Evolutionary conservation across 768 basidiomycete species (phyloP).

Genomic region (Leccinum longicurvipes): DNA sequence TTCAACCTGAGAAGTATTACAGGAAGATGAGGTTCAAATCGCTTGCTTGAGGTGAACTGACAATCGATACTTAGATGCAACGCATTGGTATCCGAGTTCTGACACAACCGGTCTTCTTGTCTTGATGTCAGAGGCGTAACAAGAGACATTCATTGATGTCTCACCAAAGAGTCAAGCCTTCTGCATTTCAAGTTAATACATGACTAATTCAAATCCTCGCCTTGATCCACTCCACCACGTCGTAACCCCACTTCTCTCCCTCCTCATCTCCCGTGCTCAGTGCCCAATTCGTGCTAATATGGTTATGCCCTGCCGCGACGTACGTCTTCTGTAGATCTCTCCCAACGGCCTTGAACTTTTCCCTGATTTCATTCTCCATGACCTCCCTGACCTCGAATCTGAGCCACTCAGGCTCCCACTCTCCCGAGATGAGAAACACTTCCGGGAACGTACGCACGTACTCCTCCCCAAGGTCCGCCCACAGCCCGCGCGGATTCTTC

Average conservation of each 20-base stretch:
- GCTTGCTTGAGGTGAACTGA: too few species aligned
- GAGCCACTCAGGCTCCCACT: conserved; percentile 52
- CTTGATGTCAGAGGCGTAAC: neutral
- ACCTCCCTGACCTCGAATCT: conserved; percentile 30
- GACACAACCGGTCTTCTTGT: neutral
- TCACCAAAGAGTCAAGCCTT: neutral
- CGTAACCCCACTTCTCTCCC: conserved; percentile 61
- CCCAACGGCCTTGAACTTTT: conserved; percentile 29
- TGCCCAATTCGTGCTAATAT: conserved; percentile 52
- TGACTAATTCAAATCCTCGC: conserved; percentile 7
- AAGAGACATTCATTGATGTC: neutral
- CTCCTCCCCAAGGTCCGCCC: conserved; percentile 34
- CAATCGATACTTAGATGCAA: neutral
- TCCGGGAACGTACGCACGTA: conserved; percentile 42
- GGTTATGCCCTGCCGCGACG: conserved; percentile 55
- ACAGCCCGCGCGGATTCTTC: conserved; percentile 41
- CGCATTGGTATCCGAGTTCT: too few species aligned
- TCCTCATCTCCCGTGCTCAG: conserved; percentile 51
- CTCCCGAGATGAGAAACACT: conserved; percentile 46
- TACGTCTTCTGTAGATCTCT: conserved; percentile 27
- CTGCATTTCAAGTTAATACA: conserved; percentile 6
- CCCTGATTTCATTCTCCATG: conserved; percentile 40
- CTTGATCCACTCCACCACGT: conserved; percentile 38
- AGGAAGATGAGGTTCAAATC: too few species aligned
- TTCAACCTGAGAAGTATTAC: too few species aligned